Conservation (phyloP, 179 eudicot genomes). For the Carnegiea gigantea region DNA sequence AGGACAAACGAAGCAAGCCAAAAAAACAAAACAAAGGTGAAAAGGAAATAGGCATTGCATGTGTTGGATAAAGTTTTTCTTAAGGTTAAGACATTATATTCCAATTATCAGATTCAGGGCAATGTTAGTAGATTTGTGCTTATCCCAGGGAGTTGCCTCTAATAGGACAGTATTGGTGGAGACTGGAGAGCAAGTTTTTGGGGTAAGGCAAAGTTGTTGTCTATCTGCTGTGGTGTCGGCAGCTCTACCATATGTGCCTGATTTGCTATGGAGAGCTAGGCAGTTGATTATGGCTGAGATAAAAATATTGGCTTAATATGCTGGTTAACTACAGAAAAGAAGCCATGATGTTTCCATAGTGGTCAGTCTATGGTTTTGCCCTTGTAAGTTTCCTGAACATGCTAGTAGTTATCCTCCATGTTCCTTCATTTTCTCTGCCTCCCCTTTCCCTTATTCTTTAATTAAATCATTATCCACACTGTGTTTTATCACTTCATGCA, state of each 20-base stretch:
- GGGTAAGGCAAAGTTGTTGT: too few species aligned
- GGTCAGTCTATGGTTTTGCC: not conserved
- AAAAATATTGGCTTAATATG: not conserved
- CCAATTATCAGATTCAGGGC: too few species aligned
- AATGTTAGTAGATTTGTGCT: too few species aligned
- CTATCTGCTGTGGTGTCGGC: too few species aligned
- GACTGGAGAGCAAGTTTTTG: too few species aligned
- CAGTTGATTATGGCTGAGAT: not conserved
- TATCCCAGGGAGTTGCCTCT: too few species aligned
- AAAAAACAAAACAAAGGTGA: too few species aligned
- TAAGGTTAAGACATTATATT: too few species aligned
- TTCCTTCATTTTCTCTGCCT: not conserved
- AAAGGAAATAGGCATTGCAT: too few species aligned
- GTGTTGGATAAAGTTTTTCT: too few species aligned
- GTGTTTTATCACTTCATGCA: not conserved
- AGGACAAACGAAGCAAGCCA: too few species aligned
- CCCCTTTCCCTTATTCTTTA: not conserved
- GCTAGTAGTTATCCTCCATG: not conserved
- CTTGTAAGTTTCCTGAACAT: not conserved
- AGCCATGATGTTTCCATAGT: not conserved
- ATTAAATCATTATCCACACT: not conserved
- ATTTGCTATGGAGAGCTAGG: not conserved
- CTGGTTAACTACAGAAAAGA: not conserved
- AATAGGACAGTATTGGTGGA: too few species aligned
- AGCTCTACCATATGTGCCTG: not conserved